Base-by-base conservation (phyloP, 495 filamentous ascomycete species). In the Lepidopterella palustris region DNA sequence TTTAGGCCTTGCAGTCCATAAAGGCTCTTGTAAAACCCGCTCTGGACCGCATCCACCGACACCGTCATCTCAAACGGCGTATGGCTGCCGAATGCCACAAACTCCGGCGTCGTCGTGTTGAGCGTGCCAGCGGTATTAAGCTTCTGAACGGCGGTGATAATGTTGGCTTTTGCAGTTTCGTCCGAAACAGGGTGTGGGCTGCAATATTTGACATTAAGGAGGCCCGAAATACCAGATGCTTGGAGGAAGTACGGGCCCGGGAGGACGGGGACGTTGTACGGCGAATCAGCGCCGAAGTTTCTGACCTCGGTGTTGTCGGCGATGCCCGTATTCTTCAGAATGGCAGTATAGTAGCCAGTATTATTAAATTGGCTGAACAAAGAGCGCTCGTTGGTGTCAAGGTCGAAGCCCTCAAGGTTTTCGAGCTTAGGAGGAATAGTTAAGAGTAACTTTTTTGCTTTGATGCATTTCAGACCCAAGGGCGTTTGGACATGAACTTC, bases 21-120 rank as follows among this genome's bases (percentile, higher is more conserved):
- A 55, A 79, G 60, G 26, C 72, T 57, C 40, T 73, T 62, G 42
- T 83, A 80, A 52, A 82, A 85, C 0, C 80, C 80, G 32, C 32
- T 52, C 23, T 50, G 45, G 28, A 84, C 75, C 0, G 70, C 72
- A n/a, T 66, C 70, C 0, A 68, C 64, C 11, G 70, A 57, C 15
- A 67, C 64, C 18, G 70, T 60, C n/a, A 63, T 20, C 56, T 63
- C 60, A 47, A 65, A 68, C 5, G 63, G 66, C 1, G 31, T 49
- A 25, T 65, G 59, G 39, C 45, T 59, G 29, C 47, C 49, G 55
- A 69, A 57, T 4, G 29, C 60, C n/a, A 60, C 66, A 20, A 66
- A 53, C 63, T 69, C 58, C 0, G 59, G 11, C 39, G 55, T 59
- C 27, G n/a, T 20, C 5, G n/a, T 66, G 15, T 23, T n/a, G 11